Percentiles rank a stretch among this genome's conserved stretches.
These are phyloP conservation scores for Tephrocybe sp. DNA, from an alignment of 768 basidiomycete species.

Conservation along the genomic window DNA sequence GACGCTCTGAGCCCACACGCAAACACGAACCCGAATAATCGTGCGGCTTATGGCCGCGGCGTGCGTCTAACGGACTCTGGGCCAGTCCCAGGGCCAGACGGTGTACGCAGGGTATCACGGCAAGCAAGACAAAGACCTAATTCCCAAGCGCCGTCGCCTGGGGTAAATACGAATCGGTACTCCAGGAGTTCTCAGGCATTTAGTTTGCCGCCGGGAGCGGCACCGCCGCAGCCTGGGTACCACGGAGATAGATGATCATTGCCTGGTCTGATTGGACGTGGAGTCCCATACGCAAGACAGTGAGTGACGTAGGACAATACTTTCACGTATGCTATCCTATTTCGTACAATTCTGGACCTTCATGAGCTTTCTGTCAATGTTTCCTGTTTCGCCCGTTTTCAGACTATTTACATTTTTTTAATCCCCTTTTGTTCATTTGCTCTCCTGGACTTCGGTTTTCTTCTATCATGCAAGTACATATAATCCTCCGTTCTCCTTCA, in stretches of 20 bases:
- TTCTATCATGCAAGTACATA: no score
- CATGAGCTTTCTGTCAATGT: no score
- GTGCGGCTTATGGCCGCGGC: conserved; percentile 49
- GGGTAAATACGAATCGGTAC: conserved; percentile 10
- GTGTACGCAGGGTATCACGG: conserved; percentile 77
- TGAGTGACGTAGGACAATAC: not conserved
- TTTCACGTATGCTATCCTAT: no score
- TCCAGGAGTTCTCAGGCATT: conserved; percentile 14
- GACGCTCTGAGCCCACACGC: conserved; percentile 26
- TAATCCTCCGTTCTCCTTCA: no score
- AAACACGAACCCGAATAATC: conserved; percentile 32
- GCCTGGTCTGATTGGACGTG: not conserved
- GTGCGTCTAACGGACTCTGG: conserved; percentile 81
- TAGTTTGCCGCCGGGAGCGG: conserved; percentile 9
- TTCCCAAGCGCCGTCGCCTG: conserved; percentile 50
- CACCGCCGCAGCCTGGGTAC: conserved; percentile 8
- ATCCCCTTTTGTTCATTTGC: no score
- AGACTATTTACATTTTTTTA: no score
- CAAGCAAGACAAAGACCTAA: conserved; percentile 54
- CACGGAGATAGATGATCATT: conserved; percentile 1
- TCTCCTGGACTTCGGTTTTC: no score
- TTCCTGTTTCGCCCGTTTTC: no score
- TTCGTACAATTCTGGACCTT: no score
- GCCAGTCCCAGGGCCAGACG: conserved; percentile 74
- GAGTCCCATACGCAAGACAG: not conserved